These are phyloP conservation scores for Holtermanniella nyarrowii DNA, from an alignment of 768 basidiomycete genomes.

Conservation along the genomic window DNA sequence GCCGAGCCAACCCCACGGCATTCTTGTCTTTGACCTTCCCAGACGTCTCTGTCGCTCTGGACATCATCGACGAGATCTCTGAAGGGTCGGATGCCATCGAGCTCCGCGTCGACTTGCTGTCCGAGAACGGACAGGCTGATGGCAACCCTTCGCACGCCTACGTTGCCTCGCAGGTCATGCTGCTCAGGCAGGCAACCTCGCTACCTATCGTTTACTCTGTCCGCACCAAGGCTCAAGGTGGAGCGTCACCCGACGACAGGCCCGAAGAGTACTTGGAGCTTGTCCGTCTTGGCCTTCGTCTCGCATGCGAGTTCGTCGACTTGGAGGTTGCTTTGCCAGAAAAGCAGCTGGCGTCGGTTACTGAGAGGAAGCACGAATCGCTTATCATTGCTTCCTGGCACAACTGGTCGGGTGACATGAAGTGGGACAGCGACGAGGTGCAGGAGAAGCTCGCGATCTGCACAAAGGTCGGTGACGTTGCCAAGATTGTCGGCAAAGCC, in stretches of 20 bases:
- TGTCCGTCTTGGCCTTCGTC: constrained; percentile 62
- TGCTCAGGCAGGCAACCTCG: constrained; percentile 61
- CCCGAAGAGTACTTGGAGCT: constrained; percentile 63
- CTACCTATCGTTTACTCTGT: constrained; percentile 90
- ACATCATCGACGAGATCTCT: constrained; percentile 59
- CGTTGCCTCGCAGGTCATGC: constrained; percentile 69
- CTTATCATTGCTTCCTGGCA: constrained; percentile 89
- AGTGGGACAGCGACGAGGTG: constrained; percentile 62
- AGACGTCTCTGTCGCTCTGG: constrained; percentile 61
- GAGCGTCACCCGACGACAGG: constrained; percentile 73
- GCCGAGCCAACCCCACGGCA: constrained; percentile 58
- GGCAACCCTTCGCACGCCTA: constrained; percentile 49
- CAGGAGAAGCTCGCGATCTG: constrained; percentile 62
- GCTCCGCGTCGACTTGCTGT: constrained; percentile 82
- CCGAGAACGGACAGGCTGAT: constrained; percentile 32
- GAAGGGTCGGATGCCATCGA: constrained; percentile 86
- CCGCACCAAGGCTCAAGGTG: constrained; percentile 77
- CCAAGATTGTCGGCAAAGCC: constrained; percentile 88
- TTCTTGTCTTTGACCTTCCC: constrained; percentile 91
- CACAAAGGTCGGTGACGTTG: constrained; percentile 63
- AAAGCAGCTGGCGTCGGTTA: constrained; percentile 52
- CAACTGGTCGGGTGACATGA: constrained; percentile 76
- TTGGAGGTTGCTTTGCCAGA: constrained; percentile 71
- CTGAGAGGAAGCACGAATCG: constrained; percentile 56
- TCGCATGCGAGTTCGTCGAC: constrained; percentile 87